These are phyloP conservation scores for Beauveria pseudobassiana DNA, from an alignment of 2,329 filamentous ascomycete species.

Conservation along the genomic window DNA sequence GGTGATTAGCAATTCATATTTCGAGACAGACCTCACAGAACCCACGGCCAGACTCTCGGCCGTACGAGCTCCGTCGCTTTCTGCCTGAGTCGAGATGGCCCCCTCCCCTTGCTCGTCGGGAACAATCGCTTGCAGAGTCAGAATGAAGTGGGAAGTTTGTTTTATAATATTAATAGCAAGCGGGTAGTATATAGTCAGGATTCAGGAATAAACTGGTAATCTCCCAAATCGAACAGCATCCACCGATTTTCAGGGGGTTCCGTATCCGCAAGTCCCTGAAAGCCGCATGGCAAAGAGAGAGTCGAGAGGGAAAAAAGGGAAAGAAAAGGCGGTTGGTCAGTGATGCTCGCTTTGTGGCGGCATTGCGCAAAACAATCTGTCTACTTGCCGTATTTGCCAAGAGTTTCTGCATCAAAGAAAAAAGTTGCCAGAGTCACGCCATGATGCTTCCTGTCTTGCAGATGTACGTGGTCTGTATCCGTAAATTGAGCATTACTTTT, in stretches of 20 bases:
- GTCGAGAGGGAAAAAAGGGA: neutral
- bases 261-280: neutral
- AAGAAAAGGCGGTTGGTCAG: neutral
- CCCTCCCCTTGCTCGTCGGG: neutral
- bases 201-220: neutral
- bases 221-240: neutral
- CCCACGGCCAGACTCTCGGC: neutral
- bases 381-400: no score
- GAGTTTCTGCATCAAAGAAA: no score
- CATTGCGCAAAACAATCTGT: neutral
- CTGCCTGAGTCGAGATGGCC: neutral
- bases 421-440: no score
- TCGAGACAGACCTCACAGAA: no score
- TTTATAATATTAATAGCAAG: no score
- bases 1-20: neutral
- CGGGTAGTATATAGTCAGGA: no score
- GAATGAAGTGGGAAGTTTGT: neutral
- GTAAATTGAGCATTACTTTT: no score
- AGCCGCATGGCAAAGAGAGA: no score
- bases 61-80: neutral
- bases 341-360: constrained; percentile 5
- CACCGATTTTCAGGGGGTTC: neutral
- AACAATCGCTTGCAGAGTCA: neutral
- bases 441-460: no score
- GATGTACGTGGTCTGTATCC: no score